These are phyloP conservation scores for Stephania cephalantha DNA, from an alignment of 164 flowering plant species.

Conservation along the genomic window DNA sequence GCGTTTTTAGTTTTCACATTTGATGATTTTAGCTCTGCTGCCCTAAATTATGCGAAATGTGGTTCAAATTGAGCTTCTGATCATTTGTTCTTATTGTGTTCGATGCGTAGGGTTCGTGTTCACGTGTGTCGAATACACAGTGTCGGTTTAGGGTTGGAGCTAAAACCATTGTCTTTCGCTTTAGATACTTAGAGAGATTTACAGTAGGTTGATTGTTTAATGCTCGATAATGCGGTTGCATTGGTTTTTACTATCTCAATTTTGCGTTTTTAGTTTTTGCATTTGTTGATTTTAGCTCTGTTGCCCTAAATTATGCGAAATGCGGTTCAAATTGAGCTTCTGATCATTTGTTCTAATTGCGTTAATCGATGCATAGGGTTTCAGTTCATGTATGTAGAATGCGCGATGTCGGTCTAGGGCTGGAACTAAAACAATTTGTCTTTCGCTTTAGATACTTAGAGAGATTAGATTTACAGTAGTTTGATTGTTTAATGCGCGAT, in stretches of 20 bases:
- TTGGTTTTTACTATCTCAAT: too few relatives aligned
- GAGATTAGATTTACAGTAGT: too few relatives aligned
- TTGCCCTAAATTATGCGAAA: neutral
- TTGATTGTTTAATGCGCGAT: too few relatives aligned
- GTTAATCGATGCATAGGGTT: neutral
- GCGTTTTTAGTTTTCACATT: too few relatives aligned
- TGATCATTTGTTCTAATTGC: neutral
- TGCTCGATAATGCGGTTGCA: neutral
- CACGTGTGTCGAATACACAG: neutral
- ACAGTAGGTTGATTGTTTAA: neutral
- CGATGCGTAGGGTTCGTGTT: neutral
- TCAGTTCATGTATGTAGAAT: neutral
- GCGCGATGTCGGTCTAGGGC: neutral
- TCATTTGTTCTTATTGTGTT: too few relatives aligned
- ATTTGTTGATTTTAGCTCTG: neutral
- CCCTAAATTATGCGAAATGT: neutral
- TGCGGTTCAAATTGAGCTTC: neutral
- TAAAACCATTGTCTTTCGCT: neutral
- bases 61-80: too few relatives aligned
- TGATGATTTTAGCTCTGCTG: neutral
- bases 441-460: neutral
- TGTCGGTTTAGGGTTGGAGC: neutral
- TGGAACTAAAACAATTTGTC: too few relatives aligned
- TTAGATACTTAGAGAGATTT: neutral
- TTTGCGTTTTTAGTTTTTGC: too few relatives aligned